These are phyloP conservation scores for Brasilioporus rufonigricans DNA, from an alignment of 768 basidiomycete genomes.

Conservation along the genomic window DNA sequence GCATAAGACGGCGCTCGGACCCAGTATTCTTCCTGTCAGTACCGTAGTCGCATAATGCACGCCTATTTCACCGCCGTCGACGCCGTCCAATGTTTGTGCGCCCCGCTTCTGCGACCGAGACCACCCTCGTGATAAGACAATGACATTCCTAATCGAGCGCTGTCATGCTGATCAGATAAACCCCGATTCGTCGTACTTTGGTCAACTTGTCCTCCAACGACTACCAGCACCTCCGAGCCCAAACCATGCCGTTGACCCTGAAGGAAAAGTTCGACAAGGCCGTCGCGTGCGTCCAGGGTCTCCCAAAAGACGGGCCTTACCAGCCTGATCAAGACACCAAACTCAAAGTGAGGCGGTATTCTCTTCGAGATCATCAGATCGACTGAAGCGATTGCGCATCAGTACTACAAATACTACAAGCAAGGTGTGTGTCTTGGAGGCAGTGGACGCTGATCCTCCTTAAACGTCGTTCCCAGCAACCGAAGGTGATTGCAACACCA, in stretches of 20 bases:
- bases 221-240: slow-evolving; percentile 9
- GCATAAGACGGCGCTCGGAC: slow-evolving; percentile 11
- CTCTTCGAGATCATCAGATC: slow-evolving; percentile 2
- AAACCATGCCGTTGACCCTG: slow-evolving; percentile 48
- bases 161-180: slow-evolving; percentile 20
- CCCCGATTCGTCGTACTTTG: not conserved
- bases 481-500: slow-evolving; percentile 66
- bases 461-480: slow-evolving; percentile 50
- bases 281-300: slow-evolving; percentile 56
- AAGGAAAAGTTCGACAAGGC: slow-evolving; percentile 73
- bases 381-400: slow-evolving; percentile 4
- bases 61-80: not conserved
- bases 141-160: slow-evolving; percentile 13
- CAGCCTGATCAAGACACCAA: slow-evolving; percentile 71
- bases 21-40: not conserved
- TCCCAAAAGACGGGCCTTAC: slow-evolving; percentile 73
- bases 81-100: not conserved
- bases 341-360: slow-evolving; percentile 62
- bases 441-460: not conserved
- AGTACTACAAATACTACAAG: slow-evolving; percentile 97
- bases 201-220: not conserved
- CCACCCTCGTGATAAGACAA: slow-evolving; percentile 4
- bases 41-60: not conserved
- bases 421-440: slow-evolving; percentile 55
- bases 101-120: slow-evolving; percentile 2